Evolutionary conservation across 768 basidiomycete species (phyloP).

Genomic region (Botryobasidium botryosum): DNA sequence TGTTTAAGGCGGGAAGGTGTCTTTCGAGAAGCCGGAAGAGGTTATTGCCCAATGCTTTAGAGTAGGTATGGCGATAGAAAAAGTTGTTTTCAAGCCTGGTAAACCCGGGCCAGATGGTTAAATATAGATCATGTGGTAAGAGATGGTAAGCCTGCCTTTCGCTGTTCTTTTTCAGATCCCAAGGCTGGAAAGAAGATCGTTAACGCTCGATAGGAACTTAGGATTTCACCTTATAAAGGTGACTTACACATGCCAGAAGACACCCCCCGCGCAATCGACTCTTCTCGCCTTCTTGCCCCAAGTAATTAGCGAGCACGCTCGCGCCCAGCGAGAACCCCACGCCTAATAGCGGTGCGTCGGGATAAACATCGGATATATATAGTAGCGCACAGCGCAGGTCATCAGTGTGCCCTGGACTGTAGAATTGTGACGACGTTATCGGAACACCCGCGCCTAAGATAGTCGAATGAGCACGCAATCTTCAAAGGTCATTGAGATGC

Average conservation of each 20-base stretch:
- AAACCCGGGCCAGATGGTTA: neutral
- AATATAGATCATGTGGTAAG: neutral
- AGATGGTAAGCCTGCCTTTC: neutral
- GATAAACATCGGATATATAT: conserved; percentile 56
- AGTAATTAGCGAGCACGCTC: conserved; percentile 75
- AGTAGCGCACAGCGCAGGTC: conserved; percentile 71
- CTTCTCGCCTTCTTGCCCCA: conserved; percentile 60
- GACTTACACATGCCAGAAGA: conserved; percentile 56
- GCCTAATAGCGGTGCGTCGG: conserved; percentile 67
- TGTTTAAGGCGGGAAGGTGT: neutral
- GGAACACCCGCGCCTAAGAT: too few species aligned
- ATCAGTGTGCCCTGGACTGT: conserved; percentile 79
- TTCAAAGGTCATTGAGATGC: too few species aligned
- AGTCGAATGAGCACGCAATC: too few species aligned
- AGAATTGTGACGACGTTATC: neutral
- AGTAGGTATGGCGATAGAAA: neutral
- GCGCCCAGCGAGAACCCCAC: conserved; percentile 90
- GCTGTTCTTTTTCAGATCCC: conserved; percentile 1
- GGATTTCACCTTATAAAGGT: neutral
- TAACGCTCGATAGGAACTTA: neutral
- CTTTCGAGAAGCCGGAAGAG: neutral
- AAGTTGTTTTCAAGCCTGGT: conserved; percentile 1
- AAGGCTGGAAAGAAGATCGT: neutral
- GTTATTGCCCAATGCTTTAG: neutral
- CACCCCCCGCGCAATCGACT: conserved; percentile 50